Conservation (phyloP, 495 filamentous ascomycete genomes). For the Penicillium cosmopolitanum region DNA sequence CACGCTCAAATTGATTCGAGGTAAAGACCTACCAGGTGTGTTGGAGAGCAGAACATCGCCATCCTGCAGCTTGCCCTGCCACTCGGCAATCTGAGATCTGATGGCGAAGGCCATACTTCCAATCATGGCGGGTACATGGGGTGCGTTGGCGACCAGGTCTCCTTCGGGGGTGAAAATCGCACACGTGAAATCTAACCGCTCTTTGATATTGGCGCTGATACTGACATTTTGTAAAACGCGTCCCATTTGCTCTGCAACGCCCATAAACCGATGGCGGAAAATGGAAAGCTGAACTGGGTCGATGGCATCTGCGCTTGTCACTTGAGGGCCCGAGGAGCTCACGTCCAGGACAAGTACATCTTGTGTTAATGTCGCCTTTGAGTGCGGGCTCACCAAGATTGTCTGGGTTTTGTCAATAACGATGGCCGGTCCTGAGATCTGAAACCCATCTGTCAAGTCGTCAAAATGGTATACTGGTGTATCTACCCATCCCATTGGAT, state of each 20-base stretch:
- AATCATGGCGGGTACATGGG: constrained; percentile 83
- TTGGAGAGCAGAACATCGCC: constrained; percentile 89
- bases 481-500: constrained; percentile 59
- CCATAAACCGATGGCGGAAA: constrained; percentile 79
- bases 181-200: constrained; percentile 44
- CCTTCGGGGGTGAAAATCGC: constrained; percentile 42
- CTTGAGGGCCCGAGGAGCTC: constrained; percentile 61
- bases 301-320: constrained; percentile 41
- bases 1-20: neutral
- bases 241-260: constrained; percentile 46
- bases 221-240: constrained; percentile 37
- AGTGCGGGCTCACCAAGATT: constrained; percentile 78
- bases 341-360: constrained; percentile 75
- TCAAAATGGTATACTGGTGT: constrained; percentile 82
- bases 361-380: constrained; percentile 52
- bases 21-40: constrained; percentile 62
- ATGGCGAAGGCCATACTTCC: constrained; percentile 90
- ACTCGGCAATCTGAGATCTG: constrained; percentile 77
- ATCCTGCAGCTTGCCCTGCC: constrained; percentile 76
- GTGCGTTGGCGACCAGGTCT: constrained; percentile 48
- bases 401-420: constrained; percentile 91
- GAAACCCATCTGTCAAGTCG: constrained; percentile 68
- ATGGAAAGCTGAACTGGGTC: constrained; percentile 88
- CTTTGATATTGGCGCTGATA: constrained; percentile 43
- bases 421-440: constrained; percentile 79